These are phyloP conservation scores for Panicum hallii DNA, from an alignment of 202 grass and related monocot species.

Conservation along the genomic window DNA sequence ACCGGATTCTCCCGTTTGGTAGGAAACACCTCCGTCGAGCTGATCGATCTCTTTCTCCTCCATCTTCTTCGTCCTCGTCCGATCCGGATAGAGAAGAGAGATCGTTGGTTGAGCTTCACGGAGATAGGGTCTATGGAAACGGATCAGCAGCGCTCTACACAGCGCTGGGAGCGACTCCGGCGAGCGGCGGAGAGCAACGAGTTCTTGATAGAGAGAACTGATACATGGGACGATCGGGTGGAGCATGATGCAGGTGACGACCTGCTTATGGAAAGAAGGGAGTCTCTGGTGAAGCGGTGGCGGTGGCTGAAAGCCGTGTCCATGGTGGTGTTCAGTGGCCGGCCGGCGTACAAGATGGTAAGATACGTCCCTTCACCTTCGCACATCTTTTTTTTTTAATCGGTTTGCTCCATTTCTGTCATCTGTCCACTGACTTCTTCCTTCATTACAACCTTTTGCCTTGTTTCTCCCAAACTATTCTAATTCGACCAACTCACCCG, in stretches of 20 bases:
- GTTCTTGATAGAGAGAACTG: neutral
- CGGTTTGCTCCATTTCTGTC: neutral
- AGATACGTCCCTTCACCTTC: neutral
- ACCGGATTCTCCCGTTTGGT: neutral
- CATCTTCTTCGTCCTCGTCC: neutral
- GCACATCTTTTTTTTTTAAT: neutral
- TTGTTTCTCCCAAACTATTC: neutral
- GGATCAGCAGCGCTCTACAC: neutral
- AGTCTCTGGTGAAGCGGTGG: neutral
- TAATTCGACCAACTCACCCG: neutral
- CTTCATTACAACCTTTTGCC: neutral
- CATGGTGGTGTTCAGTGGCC: neutral
- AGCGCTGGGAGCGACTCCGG: neutral
- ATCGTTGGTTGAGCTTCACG: neutral
- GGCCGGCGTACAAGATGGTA: neutral
- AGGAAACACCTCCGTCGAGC: neutral
- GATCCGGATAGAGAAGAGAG: too few species aligned
- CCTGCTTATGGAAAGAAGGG: neutral
- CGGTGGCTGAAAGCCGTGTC: slow-evolving; percentile 5
- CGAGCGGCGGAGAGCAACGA: neutral
- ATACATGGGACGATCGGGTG: neutral
- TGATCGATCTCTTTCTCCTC: neutral
- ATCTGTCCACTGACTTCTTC: neutral
- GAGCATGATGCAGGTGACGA: neutral
- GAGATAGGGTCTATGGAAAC: neutral